phyloP scores from a whole-genome alignment of 345 rosid species.

The Carallia brachiata region DNA sequence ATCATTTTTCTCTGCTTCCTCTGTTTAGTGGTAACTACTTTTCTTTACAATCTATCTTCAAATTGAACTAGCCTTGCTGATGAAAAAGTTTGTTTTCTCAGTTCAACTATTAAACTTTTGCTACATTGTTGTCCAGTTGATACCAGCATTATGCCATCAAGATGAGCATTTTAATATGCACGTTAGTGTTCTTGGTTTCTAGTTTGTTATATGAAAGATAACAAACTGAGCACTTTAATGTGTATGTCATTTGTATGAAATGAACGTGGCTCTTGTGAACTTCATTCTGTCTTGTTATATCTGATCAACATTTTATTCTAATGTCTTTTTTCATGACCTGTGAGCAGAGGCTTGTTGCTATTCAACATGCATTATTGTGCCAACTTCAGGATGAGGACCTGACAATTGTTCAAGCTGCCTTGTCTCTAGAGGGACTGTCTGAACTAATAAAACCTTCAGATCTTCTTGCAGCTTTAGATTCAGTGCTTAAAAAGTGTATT shows the following conservation, averaged over 20 bases:
- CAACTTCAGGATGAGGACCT: constrained; percentile 84
- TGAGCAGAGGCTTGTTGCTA: constrained; percentile 56
- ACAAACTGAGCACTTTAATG: neutral
- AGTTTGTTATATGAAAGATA: neutral
- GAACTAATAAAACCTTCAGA: constrained; percentile 45
- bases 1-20: too few relatives aligned
- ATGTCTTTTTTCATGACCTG: constrained; percentile 2
- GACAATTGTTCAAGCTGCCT: constrained; percentile 67
- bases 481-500: constrained; percentile 53
- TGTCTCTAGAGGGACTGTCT: constrained; percentile 60
- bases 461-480: constrained; percentile 55
- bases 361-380: constrained; percentile 65
- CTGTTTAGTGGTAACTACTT: too few relatives aligned
- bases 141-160: neutral
- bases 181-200: neutral
- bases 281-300: neutral
- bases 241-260: neutral
- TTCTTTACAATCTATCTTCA: too few relatives aligned
- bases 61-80: too few relatives aligned
- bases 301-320: neutral
- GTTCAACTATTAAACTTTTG: neutral
- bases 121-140: neutral
- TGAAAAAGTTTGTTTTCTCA: too few relatives aligned
- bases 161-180: too few relatives aligned
- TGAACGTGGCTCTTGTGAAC: neutral